Base-by-base conservation (phyloP, 805 yeast genomes). In the Nakazawaea populi region DNA sequence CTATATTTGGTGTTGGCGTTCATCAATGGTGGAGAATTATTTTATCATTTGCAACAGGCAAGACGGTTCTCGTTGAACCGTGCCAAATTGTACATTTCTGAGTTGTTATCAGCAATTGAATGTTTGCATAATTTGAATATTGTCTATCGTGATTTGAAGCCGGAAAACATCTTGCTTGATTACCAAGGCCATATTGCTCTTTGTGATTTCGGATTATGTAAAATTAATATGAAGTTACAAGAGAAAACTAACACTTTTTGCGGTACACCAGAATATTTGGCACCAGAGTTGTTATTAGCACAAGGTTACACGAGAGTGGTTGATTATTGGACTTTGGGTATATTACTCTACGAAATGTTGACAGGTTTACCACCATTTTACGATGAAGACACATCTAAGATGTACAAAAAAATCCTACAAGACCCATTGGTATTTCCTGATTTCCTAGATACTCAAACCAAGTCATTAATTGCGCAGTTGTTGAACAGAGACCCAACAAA, bases 281-380 rank as follows among this genome's bases (percentile, higher is more conserved):
- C 98, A 1, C 99, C 99, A 1, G 99, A 94, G 68, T 73, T 94
- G 58, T 72, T 94, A 46, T 73, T 90, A 59, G 94, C 95, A 46
- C 90, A 88, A 64, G 98, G 98, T 1, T 94, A 94, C 68, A 90
- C 98, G 2, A 83, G 96, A 66, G 86, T 87, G 8, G 98, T 94
- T 27, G 99, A 94, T 68, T 94, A 97, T 92, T 94, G 99, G 99
- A 94, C 99, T 1, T 74, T 94, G 59, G 99, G 99, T 41, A 91
- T 92, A 14, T 74, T 94, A 49, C 73, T 94, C 43, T 94, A 89
- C 65, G 99, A 92, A 64, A 94, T 94, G 99, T 74, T 94, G 54
- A 90, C 97, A 1, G 97, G 98, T 1, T 76, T 94, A 58, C 99
- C 99, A 4, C 99, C 99, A 39, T 94, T 89, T 66, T 94, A 89